phyloP scores from a whole-genome alignment of 352 stramenopile genomes.

The Phytophthora fragariaefolia region DNA sequence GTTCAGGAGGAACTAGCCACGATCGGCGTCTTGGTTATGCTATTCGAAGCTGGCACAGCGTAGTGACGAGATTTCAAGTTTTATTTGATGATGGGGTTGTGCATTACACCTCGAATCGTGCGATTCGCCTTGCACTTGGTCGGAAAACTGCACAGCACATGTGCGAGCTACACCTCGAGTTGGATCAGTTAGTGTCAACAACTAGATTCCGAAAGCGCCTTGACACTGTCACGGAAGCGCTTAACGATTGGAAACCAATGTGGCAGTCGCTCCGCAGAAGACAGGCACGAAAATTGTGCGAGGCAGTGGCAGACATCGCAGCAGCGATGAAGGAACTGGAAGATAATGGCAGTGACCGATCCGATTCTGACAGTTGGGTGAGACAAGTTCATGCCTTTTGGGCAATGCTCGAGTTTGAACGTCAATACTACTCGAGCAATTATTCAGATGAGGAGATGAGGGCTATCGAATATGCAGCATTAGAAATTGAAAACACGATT shows the following conservation, averaged over 20 bases:
- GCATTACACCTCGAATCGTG: background rate
- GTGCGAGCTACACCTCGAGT: slow-evolving; percentile 15
- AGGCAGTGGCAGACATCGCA: slow-evolving; percentile 4
- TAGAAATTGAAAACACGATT: background rate
- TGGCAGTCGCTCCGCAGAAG: slow-evolving; percentile 1
- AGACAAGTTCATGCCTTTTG: slow-evolving; percentile 15
- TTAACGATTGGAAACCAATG: slow-evolving; percentile 15
- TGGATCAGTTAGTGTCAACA: slow-evolving; percentile 24
- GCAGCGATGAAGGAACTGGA: slow-evolving; percentile 10
- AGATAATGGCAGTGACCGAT: slow-evolving; percentile 2
- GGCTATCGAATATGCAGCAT: background rate
- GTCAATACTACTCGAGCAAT: slow-evolving; percentile 1
- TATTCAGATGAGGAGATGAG: slow-evolving; percentile 13
- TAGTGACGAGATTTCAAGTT: slow-evolving; percentile 6
- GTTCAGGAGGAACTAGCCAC: slow-evolving; percentile 9
- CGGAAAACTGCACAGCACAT: slow-evolving; percentile 9
- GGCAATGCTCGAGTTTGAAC: slow-evolving; percentile 21
- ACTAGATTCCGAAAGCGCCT: slow-evolving; percentile 10
- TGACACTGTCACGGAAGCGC: background rate
- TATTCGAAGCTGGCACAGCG: slow-evolving; percentile 14
- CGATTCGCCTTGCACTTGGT: slow-evolving; percentile 7
- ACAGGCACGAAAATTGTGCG: slow-evolving; percentile 3
- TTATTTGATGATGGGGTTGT: background rate
- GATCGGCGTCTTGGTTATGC: slow-evolving; percentile 11
- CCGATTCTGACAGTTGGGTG: slow-evolving; percentile 2